phyloP scores from a whole-genome alignment of 345 rosid genomes.

The Jatropha curcas region DNA sequence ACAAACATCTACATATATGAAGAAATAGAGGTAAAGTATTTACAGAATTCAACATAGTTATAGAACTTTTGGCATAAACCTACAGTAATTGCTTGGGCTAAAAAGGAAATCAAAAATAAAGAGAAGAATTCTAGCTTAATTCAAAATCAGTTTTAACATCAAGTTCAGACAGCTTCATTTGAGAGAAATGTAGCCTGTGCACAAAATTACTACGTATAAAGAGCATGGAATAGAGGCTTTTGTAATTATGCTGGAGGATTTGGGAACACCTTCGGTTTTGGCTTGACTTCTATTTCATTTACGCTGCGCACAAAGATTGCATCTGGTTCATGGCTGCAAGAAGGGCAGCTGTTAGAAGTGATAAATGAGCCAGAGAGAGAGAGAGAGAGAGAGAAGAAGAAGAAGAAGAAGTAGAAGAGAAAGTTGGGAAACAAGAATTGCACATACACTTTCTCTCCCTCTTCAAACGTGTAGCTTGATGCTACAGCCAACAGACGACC shows the following conservation, averaged over 20 bases:
- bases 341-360: constrained; percentile 16
- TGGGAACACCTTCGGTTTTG: constrained; percentile 82
- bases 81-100: neutral
- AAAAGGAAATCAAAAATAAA: neutral
- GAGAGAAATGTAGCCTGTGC: constrained; percentile 22
- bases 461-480: constrained; percentile 95
- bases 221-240: neutral
- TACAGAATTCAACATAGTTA: constrained; percentile 4
- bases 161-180: constrained; percentile 15
- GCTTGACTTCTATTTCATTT: constrained; percentile 96
- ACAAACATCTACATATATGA: neutral
- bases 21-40: neutral
- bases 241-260: constrained; percentile 58
- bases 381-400: neutral
- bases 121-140: neutral
- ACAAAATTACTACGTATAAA: neutral
- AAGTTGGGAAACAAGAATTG: constrained; percentile 2
- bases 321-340: constrained; percentile 90
- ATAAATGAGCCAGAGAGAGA: neutral
- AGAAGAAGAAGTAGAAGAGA: no score
- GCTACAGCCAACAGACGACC: constrained; percentile 96
- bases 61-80: neutral
- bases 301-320: constrained; percentile 79
- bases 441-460: constrained; percentile 89
- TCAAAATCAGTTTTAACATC: neutral